Evolutionary conservation across 2,329 filamentous ascomycete genomes (phyloP).

Genomic region (Calonectria multiphialidica): DNA sequence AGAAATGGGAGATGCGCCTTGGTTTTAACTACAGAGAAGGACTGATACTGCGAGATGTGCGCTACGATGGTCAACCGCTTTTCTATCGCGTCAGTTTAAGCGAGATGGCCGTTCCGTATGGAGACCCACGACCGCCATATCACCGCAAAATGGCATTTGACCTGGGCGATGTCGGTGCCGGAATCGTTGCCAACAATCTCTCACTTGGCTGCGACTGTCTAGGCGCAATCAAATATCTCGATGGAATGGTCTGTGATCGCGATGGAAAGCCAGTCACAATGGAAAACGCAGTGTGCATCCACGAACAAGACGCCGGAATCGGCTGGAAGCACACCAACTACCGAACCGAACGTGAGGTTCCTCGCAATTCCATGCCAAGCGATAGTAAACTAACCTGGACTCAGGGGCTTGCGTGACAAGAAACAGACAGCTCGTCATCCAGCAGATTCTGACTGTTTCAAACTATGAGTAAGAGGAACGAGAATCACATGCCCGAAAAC

Average conservation of each 20-base stretch:
- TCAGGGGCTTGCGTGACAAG: slow-evolving; percentile 64
- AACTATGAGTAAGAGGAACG: slow-evolving; percentile 59
- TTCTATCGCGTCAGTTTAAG: slow-evolving; percentile 26
- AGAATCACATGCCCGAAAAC: too few species aligned
- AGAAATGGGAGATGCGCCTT: slow-evolving; percentile 27
- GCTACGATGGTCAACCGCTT: slow-evolving; percentile 20
- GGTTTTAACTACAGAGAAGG: slow-evolving; percentile 26
- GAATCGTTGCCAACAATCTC: slow-evolving; percentile 75
- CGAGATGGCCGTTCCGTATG: slow-evolving; percentile 19
- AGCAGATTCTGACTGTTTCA: slow-evolving; percentile 71
- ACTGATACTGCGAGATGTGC: slow-evolving; percentile 18
- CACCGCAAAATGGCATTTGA: slow-evolving; percentile 67
- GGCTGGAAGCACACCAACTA: slow-evolving; percentile 32
- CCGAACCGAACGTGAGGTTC: slow-evolving; percentile 12
- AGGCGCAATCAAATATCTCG: slow-evolving; percentile 62
- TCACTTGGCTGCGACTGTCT: slow-evolving; percentile 74
- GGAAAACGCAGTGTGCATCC: slow-evolving; percentile 26
- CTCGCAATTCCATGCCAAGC: not conserved
- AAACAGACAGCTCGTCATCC: slow-evolving; percentile 68
- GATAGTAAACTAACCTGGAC: not conserved
- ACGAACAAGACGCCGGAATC: slow-evolving; percentile 27
- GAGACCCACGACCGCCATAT: slow-evolving; percentile 11
- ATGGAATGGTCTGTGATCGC: slow-evolving; percentile 1
- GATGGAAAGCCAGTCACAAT: slow-evolving; percentile 9
- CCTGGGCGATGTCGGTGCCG: slow-evolving; percentile 74